Percentiles rank a stretch among this genome's conserved stretches.
Conservation (phyloP, 495 filamentous ascomycete species). For the Penicillium cosmopolitanum region DNA sequence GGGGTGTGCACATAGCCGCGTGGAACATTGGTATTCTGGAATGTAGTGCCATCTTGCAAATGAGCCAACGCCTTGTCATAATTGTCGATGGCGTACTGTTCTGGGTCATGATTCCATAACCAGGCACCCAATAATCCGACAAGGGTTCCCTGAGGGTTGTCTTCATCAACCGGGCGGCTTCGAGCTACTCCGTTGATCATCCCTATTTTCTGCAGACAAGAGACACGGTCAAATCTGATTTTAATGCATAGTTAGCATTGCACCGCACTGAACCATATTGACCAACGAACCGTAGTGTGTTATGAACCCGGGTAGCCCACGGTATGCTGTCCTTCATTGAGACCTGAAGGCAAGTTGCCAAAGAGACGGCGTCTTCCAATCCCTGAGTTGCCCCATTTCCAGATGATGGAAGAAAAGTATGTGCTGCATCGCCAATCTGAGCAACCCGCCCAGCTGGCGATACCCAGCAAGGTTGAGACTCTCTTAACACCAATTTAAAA, state of each 20-base stretch:
- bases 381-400: conserved; percentile 71
- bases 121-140: conserved; percentile 19
- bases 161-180: conserved; percentile 11
- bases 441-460: conserved; percentile 58
- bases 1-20: conserved; percentile 15
- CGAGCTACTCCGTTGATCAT: conserved; percentile 12
- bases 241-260: neutral
- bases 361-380: conserved; percentile 69
- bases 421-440: conserved; percentile 71
- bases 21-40: conserved; percentile 26
- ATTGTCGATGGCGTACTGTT: conserved; percentile 21
- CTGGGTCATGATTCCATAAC: conserved; percentile 25
- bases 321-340: conserved; percentile 55
- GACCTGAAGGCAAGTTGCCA: conserved; percentile 60
- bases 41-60: neutral
- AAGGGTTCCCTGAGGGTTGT: conserved; percentile 3
- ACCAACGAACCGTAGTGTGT: conserved; percentile 17
- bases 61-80: conserved; percentile 12
- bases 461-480: conserved; percentile 65
- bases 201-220: conserved; percentile 17
- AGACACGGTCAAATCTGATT: conserved; percentile 20
- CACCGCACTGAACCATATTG: neutral
- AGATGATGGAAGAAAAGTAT: conserved; percentile 70
- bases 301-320: conserved; percentile 19
- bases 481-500: conserved; percentile 49